Evolutionary conservation across 495 filamentous ascomycete species (phyloP), one percentile per base, ranked within the genome.

Genomic region (Echria macrotheca): DNA sequence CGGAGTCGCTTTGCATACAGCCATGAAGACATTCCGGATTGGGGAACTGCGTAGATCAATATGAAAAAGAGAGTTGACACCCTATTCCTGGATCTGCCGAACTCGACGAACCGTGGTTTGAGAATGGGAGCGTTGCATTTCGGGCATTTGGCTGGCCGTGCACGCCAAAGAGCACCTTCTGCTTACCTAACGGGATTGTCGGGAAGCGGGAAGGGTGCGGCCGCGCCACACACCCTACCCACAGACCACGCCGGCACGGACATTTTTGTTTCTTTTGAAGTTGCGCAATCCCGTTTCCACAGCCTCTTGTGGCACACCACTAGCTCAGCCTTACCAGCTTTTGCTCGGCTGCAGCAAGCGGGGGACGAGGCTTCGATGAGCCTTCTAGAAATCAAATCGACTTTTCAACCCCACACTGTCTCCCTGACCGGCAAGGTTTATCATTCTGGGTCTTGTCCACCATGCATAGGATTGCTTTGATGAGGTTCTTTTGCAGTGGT

Each of bases 271-370:
- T 45, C 38, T 36, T 28, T 21, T 49, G 11, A 1, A 24, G 24
- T 36, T 38, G 31, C 40, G 41, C n/a, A 36, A 37, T 25, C 23
- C 49, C 24, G 46, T 1, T 12, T 15, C 22, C 19, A 17, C 42
- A 45, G 53, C 52, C 52, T 52, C 54, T 25, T 57, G 51, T 49
- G 52, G 41, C 54, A 52, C 46, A 26, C 28, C 12, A 22, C 53
- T 47, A 44, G 49, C 48, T 60, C 58, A 60, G 58, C 58, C 58
- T 60, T 60, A 60, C 49, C 57, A 55, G 50, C 56, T 47, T 49
- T n/a, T 48, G 35, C 29, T 53, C 51, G 57, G 54, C 58, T 57
- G 58, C 54, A 47, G 45, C 46, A 29, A 28, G 37, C 32, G 15
- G 28, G 29, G 18, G 21, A 12, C 15, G 24, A 31, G 42, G 42